Base-by-base conservation (phyloP, 305 asterid species). In the Fraxinus dipetala region DNA sequence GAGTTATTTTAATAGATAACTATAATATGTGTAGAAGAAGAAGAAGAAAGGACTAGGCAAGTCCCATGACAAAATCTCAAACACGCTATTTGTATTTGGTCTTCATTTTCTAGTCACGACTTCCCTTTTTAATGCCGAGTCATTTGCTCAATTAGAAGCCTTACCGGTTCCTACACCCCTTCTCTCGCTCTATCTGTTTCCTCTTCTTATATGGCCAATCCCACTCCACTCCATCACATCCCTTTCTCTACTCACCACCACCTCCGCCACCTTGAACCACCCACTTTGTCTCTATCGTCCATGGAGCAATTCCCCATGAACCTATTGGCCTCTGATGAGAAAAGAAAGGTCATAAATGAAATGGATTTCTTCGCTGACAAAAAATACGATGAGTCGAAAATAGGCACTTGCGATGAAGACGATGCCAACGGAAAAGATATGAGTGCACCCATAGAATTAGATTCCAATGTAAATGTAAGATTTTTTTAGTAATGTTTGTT, bases 281-380 rank as follows among this genome's bases (percentile, higher is more conserved):
- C 75, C 40, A 69, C 75, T 61, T 61, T 61, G n/a, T 61, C 72
- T 61, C 72, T 61, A 7, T 61, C 72, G n/a, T 69, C 75, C 38
- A 69, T 69, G 75, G 75, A 69, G 10, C 75, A 69, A 69, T 69
- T 69, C 75, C 75, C 75, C 1, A 11, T 69, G 20, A 69, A 69
- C 36, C 75, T 69, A 69, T 28, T 69, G 75, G 6, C 40, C 36
- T 30, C 75, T 26, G 84, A 54, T 4, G 88, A 80, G 2, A 79
- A 85, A 14, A 83, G 90, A 54, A 89, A 80, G 77, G 78, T 84
- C 35, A 80, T 88, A 5, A 90, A 86, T 51, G 97, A 92, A 65
- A 89, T 91, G 97, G 96, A 95, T 85, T 95, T 95, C 78, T 95
- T 95, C 87, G 76, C 94, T 38, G 90, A 88, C 76, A 88, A 86